Evolutionary conservation across 257 asterid genomes (phyloP).

Genomic region (Primulina eburnea): DNA sequence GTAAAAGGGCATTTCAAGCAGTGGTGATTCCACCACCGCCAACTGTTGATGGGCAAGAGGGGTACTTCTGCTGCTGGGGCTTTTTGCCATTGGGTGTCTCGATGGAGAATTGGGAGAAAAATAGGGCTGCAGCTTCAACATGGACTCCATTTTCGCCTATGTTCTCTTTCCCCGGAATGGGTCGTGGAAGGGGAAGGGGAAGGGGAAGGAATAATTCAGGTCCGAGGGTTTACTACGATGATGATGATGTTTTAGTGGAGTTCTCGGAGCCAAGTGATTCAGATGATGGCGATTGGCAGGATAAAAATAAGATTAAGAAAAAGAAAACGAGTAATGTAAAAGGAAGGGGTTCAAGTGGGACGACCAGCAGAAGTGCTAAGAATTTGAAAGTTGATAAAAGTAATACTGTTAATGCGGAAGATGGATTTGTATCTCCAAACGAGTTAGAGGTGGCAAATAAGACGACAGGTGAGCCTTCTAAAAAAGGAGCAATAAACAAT

Average conservation of each 20-base stretch:
- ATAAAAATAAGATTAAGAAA: constrained; percentile 31
- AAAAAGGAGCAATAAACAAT: constrained; percentile 43
- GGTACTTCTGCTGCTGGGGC: constrained; percentile 87
- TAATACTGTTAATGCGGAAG: constrained; percentile 39
- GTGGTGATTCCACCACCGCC: constrained; percentile 77
- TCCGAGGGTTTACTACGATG: constrained; percentile 66
- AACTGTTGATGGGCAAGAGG: constrained; percentile 58
- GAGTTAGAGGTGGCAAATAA: constrained; percentile 42
- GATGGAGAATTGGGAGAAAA: constrained; percentile 49
- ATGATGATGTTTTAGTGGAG: constrained; percentile 57
- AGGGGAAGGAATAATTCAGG: constrained; percentile 35
- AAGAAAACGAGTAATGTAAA: constrained; percentile 33
- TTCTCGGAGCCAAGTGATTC: constrained; percentile 64
- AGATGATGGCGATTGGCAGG: constrained; percentile 64
- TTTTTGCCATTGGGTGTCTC: constrained; percentile 76
- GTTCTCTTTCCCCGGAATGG: constrained; percentile 46
- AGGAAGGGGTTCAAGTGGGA: constrained; percentile 34
- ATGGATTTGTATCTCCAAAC: constrained; percentile 38
- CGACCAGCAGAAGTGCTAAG: constrained; percentile 37
- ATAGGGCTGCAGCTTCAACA: constrained; percentile 36
- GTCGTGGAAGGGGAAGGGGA: constrained; percentile 22
- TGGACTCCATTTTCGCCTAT: constrained; percentile 93
- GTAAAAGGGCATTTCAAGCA: constrained; percentile 78
- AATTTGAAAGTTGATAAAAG: constrained; percentile 50
- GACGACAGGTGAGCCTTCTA: constrained; percentile 40